These are phyloP conservation scores for Phaeosphaeriaceae sp. DNA, from an alignment of 2,329 filamentous ascomycete genomes.

Conservation along the genomic window DNA sequence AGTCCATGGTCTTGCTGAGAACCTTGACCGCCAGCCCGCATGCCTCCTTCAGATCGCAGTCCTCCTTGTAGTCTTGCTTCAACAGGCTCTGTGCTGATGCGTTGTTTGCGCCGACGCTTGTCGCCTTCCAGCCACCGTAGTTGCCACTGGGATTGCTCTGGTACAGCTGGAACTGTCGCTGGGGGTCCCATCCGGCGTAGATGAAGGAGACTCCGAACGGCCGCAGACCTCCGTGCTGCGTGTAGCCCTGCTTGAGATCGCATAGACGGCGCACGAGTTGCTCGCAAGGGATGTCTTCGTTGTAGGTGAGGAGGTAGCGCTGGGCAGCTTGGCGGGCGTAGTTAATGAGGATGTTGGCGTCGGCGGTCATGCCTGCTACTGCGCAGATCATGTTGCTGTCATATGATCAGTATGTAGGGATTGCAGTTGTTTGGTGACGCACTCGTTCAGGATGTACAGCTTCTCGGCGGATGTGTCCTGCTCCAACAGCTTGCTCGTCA, in stretches of 20 bases:
- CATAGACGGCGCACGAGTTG: slow-evolving; percentile 96
- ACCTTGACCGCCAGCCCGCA: slow-evolving; percentile 98
- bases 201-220: slow-evolving; percentile 99
- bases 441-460: slow-evolving; percentile 99
- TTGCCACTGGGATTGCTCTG: slow-evolving; percentile 99
- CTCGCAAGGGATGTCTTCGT: slow-evolving; percentile 99
- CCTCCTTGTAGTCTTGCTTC: slow-evolving; percentile 99
- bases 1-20: slow-evolving; percentile 99
- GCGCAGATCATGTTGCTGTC: slow-evolving; percentile 99
- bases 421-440: slow-evolving; percentile 43
- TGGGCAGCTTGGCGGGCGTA: slow-evolving; percentile 97
- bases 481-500: slow-evolving; percentile 98
- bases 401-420: slow-evolving; percentile 9
- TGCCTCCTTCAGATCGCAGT: slow-evolving; percentile 93
- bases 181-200: slow-evolving; percentile 96
- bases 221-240: slow-evolving; percentile 96
- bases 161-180: slow-evolving; percentile 97
- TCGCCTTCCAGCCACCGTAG: slow-evolving; percentile 99
- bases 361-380: slow-evolving; percentile 98
- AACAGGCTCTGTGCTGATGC: slow-evolving; percentile 94
- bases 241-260: slow-evolving; percentile 99
- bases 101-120: slow-evolving; percentile 96
- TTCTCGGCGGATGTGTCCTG: slow-evolving; percentile 99
- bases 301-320: slow-evolving; percentile 97
- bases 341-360: slow-evolving; percentile 99